Evolutionary conservation across 2,329 filamentous ascomycete species (phyloP), one percentile per base, ranked within the genome.

Genomic region (Diaporthe vaccinii): DNA sequence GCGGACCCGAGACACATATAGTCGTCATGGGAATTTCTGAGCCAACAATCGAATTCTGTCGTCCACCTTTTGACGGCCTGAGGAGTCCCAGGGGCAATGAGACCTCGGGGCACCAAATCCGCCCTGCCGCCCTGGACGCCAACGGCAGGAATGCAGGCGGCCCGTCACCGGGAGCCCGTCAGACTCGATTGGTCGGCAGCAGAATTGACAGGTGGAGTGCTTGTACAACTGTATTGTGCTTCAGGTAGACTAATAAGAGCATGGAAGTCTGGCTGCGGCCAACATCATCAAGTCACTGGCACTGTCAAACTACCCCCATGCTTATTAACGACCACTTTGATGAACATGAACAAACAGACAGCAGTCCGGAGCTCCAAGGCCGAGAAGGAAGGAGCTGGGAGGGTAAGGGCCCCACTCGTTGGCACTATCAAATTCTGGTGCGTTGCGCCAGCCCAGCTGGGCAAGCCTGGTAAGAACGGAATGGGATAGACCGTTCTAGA

Each of bases 401-500:
- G 28, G 28, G 55, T 36, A 41, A 51, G 61, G 28, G 61, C 2
- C 46, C 65, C 65, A 53, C 65, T 20, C 22, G 5, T 53, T 25
- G 62, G 25, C 31, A 51, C 28, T 20, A 34, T 51, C 65, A 53
- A 39, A 68, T 39, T 41, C 65, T 53, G 65, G 65, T 39, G 46
- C 65, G 28, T 39, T 28, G 46, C 46, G 65, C 46, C 20, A 68
- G 65, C 46, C 65, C 65, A 53, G 62, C 62, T 28, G 62, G 62
- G 62, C 46, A 41, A 12, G 46, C 65, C 31, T 15, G 28, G 44
- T 44, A 58, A 28, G 57, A 41, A 39, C 25, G 61, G 57, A 68
- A 61, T 41, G 59, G 59, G 36, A 77, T 59, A 4, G 76, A 65
- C 75, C 73, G 75, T 73, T 77, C 76, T 73, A 74, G 76, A 69